Evolutionary conservation across 2,329 filamentous ascomycete genomes (phyloP).

Genomic region (Fusarium fracticaudum): DNA sequence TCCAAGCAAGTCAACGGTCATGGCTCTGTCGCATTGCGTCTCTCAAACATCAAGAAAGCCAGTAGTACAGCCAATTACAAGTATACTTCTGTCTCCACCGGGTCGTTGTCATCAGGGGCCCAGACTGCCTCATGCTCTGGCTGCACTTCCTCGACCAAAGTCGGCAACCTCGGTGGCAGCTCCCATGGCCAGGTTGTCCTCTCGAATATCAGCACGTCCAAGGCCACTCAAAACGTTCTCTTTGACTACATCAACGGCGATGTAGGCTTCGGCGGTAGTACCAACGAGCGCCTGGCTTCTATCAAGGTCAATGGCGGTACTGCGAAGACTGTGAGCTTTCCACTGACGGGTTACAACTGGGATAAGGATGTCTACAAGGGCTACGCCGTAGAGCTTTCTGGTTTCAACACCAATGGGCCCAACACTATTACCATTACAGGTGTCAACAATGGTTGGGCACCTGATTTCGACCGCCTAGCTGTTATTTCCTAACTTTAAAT

Average conservation of each 20-base stretch:
- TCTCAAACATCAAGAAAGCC: not conserved
- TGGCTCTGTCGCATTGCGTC: not conserved
- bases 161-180: not conserved
- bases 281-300: not conserved
- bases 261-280: not conserved
- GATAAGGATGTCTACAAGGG: not conserved
- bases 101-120: not conserved
- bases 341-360: not conserved
- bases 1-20: not conserved
- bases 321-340: not conserved
- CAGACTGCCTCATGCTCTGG: not conserved
- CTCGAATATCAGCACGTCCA: not conserved
- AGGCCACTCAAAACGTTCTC: not conserved
- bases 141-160: not conserved
- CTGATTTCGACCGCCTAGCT: not conserved
- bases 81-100: not conserved
- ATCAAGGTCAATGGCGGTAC: not conserved
- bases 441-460: not conserved
- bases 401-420: not conserved
- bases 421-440: not conserved
- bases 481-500: too few species aligned
- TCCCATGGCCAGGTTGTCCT: not conserved
- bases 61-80: not conserved
- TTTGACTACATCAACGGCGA: not conserved
- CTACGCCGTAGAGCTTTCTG: not conserved